Evolutionary conservation across 208 protist genomes (phyloP).

Genomic region (Phytomonas sp.): DNA sequence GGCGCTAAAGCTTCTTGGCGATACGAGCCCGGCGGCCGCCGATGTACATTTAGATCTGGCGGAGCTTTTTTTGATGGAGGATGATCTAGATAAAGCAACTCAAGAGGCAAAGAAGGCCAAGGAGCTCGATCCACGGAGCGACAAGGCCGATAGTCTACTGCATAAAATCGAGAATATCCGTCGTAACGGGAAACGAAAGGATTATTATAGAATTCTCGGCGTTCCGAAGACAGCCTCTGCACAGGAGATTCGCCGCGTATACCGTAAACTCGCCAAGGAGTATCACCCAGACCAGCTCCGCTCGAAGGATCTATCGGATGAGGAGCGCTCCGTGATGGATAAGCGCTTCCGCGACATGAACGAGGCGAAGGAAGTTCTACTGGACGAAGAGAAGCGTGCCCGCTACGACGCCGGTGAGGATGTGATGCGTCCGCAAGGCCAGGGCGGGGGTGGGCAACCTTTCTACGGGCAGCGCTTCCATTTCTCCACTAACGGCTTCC

Average conservation of each 20-base stretch:
- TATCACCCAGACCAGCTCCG: slow-evolving; percentile 86
- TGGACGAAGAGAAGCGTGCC: slow-evolving; percentile 77
- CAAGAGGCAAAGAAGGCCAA: slow-evolving; percentile 26
- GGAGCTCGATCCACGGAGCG: slow-evolving; percentile 19
- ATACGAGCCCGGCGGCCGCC: slow-evolving; percentile 29
- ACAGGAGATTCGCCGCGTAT: slow-evolving; percentile 85
- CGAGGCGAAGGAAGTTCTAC: slow-evolving; percentile 86
- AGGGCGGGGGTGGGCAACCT: slow-evolving; percentile 26
- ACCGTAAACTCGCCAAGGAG: slow-evolving; percentile 82
- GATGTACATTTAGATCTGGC: slow-evolving; percentile 50
- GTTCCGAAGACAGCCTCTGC: slow-evolving; percentile 68
- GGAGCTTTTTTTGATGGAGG: slow-evolving; percentile 76
- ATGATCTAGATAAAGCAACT: slow-evolving; percentile 39
- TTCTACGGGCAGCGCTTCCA: slow-evolving; percentile 63
- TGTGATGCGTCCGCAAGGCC: slow-evolving; percentile 55
- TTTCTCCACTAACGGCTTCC: slow-evolving; percentile 18
- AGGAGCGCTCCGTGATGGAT: slow-evolving; percentile 66
- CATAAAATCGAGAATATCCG: slow-evolving; percentile 51
- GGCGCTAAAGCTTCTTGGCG: slow-evolving; percentile 28
- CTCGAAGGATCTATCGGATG: slow-evolving; percentile 52
- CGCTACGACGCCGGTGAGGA: slow-evolving; percentile 89
- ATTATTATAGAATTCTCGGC: slow-evolving; percentile 92
- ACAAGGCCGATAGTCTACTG: slow-evolving; percentile 14
- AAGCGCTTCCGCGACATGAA: slow-evolving; percentile 85
- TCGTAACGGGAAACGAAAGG: slow-evolving; percentile 52